Evolutionary conservation across 2,329 filamentous ascomycete species (phyloP), one percentile per base, ranked within the genome.

Genomic region (Lizonia empirigonia): DNA sequence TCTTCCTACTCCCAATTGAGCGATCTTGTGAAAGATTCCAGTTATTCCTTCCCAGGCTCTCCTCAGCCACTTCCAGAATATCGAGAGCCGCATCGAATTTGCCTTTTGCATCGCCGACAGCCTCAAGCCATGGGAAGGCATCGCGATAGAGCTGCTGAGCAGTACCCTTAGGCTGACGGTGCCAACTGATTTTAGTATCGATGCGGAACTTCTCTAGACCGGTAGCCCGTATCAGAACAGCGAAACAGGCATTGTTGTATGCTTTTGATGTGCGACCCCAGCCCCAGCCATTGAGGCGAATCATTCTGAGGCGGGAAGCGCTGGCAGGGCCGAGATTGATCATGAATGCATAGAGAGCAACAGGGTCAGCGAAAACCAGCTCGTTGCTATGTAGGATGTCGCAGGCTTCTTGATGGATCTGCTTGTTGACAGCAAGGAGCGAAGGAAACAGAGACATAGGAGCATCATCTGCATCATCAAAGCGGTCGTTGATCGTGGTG

Each of bases 91-190:
- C 70, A 47, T 72, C 70, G 3, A 49, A 15, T 22, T 56, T 64
- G 2, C 66, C 63, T 36, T 62, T 70, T 3, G 59, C 59, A 9
- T 40, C 37, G 2, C 61, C 70, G 8, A 72, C 55, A 0, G 65
- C 66, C 34, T 75, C 72, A 7, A 75, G 53, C 70, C 70, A 74
- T 4, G 65, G 62, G 23, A 72, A 71, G 0, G 63, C 69, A 35
- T 73, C 65, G 7, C 70, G 72, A 38, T 72, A 75, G 24, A 74
- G 40, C 19, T 67, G 62, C 8, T 60, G 62, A 1, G 71, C 71
- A 5, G 57, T 44, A 7, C 30, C 8, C 26, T 58, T 57, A 0
- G 55, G 10, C 0, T 41, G 20, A 7, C 33, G 10, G 7, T 48
- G 41, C 20, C 39, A 53, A 5, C 51, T 44, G 1, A 63, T 23